Evolutionary conservation across 164 flowering plant species (phyloP), one percentile per base, ranked within the genome.

Genomic region (Berberis vulgaris): DNA sequence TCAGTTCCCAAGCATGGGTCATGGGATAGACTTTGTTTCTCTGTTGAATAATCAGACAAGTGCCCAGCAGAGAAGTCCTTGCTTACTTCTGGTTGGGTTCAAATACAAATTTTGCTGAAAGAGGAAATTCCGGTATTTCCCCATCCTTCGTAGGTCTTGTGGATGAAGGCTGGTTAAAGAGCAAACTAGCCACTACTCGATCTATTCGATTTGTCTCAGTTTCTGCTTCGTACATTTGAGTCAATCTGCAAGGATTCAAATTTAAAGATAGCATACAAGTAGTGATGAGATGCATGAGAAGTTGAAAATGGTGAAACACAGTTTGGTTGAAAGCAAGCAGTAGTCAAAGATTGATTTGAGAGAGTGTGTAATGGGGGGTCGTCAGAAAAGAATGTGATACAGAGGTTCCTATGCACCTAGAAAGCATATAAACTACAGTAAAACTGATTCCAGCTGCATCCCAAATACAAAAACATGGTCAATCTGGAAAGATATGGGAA

Each of bases 191-290:
- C 49, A 93, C 92, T 1, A 74, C 73, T 10, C 97, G 84, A 67
- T 93, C 98, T 68, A 86, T 82, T 7, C 88, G 86, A 67, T 93
- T 93, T 43, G 97, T 93, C 67, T 83, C 85, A 40, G 86, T 85
- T 80, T 93, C 98, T 13, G 61, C 69, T 61, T 82, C 85, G 26
- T 67, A 64, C 43, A 71, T 68, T 69, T 72, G 63, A 38, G 66
- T 62, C 52, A 69, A 71, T 65, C 95, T 88, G 80, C 62, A 65
- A 61, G 10, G 40, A 8, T 3, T 63, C 1, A 43, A 12, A 10
- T 13, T 59, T 9, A 5, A 7, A 7, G 12, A 26, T 9, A n/a
- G 8, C 1, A 4, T 13, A 56, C 2, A 7, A 39, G 39, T 7
- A 6, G 42, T 5, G 40, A 56, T 56, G 41, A 56, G 60, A 13